Evolutionary conservation across 768 basidiomycete species (phyloP).

Genomic region (Mycena galopus): DNA sequence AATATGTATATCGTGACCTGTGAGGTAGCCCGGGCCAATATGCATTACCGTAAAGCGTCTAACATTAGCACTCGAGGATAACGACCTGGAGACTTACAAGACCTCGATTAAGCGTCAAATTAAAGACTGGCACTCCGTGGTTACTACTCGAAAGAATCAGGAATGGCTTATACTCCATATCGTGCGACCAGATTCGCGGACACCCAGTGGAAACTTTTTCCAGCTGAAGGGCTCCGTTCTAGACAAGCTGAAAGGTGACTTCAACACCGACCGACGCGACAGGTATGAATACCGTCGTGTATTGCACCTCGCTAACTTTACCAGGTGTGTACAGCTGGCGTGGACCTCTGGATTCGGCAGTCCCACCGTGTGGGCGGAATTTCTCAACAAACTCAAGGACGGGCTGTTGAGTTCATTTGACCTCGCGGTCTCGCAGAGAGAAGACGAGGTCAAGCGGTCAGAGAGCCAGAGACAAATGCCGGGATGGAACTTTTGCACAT

Average conservation of each 20-base stretch:
- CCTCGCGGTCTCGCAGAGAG: conserved; percentile 77
- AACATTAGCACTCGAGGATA: conserved; percentile 56
- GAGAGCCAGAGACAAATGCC: conserved; percentile 93
- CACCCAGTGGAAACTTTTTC: conserved; percentile 76
- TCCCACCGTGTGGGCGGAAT: conserved; percentile 88
- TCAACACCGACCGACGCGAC: conserved; percentile 90
- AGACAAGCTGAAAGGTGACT: conserved; percentile 93
- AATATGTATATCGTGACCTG: conserved; percentile 90
- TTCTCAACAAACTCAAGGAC: conserved; percentile 91
- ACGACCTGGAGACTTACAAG: conserved; percentile 82
- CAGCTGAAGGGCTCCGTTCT: conserved; percentile 87
- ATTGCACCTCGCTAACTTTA: conserved; percentile 33
- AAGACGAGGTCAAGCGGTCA: conserved; percentile 92
- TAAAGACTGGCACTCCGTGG: conserved; percentile 87
- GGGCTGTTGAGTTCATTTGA: conserved; percentile 90
- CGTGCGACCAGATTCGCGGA: conserved; percentile 76
- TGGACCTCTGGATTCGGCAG: conserved; percentile 81
- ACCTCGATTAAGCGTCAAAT: conserved; percentile 85
- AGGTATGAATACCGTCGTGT: conserved; percentile 59
- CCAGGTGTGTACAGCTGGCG: conserved; percentile 85
- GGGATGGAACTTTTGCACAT: conserved; percentile 99
- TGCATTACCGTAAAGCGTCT: conserved; percentile 27
- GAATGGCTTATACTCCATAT: conserved; percentile 96
- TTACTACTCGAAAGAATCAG: conserved; percentile 81
- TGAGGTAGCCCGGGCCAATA: conserved; percentile 69